A percentile compares a stretch with the other conserved stretches of the same genome.
These are phyloP conservation scores for Poronia punctata DNA, from an alignment of 495 filamentous ascomycete species.

Conservation along the genomic window DNA sequence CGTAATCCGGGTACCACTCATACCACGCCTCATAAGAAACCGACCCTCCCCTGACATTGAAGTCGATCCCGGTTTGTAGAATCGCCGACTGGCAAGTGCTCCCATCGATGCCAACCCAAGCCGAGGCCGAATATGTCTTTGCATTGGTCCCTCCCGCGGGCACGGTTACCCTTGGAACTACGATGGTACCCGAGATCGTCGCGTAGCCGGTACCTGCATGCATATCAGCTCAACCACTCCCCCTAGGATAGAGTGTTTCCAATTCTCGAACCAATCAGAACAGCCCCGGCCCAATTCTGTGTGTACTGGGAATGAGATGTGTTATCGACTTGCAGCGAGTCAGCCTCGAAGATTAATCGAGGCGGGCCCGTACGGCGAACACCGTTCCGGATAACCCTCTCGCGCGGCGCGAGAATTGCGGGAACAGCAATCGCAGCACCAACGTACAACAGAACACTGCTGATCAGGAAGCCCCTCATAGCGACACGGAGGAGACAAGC, in stretches of 20 bases:
- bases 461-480: slow-evolving; percentile 17
- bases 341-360: slow-evolving; percentile 8
- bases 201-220: slow-evolving; percentile 38
- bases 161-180: slow-evolving; percentile 44
- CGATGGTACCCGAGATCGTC: slow-evolving; percentile 48
- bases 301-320: slow-evolving; percentile 34
- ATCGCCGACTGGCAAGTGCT: slow-evolving; percentile 51
- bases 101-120: slow-evolving; percentile 61
- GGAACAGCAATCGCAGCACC: slow-evolving; percentile 14
- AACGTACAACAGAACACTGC: slow-evolving; percentile 12
- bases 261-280: slow-evolving; percentile 33
- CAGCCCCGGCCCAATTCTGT: slow-evolving; percentile 56
- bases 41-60: slow-evolving; percentile 33
- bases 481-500: slow-evolving; percentile 2
- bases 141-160: slow-evolving; percentile 35
- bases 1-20: slow-evolving; percentile 53
- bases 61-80: slow-evolving; percentile 56
- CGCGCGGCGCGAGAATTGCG: slow-evolving; percentile 12
- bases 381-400: slow-evolving; percentile 6
- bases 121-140: slow-evolving; percentile 42
- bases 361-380: slow-evolving; percentile 15
- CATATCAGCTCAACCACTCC: neutral
- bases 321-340: slow-evolving; percentile 6
- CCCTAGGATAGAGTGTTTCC: neutral
- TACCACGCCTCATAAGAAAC: slow-evolving; percentile 53